A percentile compares a stretch with the other conserved stretches of the same genome.
Evolutionary conservation across 2,329 filamentous ascomycete genomes (phyloP).

Genomic region (Zymoseptoria pseudotritici): DNA sequence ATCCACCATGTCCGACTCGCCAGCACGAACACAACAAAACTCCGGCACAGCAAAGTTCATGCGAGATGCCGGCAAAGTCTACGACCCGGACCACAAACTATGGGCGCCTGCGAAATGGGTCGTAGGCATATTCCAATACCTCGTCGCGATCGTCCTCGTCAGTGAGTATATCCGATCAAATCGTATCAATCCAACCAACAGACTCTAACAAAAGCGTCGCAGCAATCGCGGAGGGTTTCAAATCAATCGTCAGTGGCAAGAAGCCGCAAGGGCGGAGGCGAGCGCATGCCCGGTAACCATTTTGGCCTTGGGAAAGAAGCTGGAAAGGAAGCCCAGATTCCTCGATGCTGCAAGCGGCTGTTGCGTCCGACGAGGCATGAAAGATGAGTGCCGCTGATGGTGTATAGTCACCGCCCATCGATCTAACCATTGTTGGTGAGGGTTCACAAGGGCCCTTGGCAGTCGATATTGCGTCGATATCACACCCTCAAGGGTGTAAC

Average conservation of each 20-base stretch:
- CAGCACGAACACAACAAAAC: constrained; percentile 7
- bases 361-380: too few relatives aligned
- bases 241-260: constrained; percentile 16
- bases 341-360: not conserved
- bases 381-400: too few relatives aligned
- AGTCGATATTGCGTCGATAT: too few relatives aligned
- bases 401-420: too few relatives aligned
- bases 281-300: not conserved
- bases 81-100: constrained; percentile 21
- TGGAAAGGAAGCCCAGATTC: not conserved
- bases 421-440: too few relatives aligned
- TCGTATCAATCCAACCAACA: not conserved
- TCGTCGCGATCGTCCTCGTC: constrained; percentile 21
- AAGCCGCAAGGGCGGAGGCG: constrained; percentile 6
- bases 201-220: constrained; percentile 1
- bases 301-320: not conserved
- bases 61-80: constrained; percentile 19
- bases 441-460: too few relatives aligned
- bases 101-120: constrained; percentile 23
- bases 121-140: constrained; percentile 20
- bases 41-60: constrained; percentile 19
- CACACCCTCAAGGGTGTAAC: too few relatives aligned
- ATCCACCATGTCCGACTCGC: constrained; percentile 3
- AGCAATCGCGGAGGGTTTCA: constrained; percentile 20
- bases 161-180: constrained; percentile 8